phyloP scores from a whole-genome alignment of 1,284 basidiomycete genomes.

The Entoloma clypeatum region DNA sequence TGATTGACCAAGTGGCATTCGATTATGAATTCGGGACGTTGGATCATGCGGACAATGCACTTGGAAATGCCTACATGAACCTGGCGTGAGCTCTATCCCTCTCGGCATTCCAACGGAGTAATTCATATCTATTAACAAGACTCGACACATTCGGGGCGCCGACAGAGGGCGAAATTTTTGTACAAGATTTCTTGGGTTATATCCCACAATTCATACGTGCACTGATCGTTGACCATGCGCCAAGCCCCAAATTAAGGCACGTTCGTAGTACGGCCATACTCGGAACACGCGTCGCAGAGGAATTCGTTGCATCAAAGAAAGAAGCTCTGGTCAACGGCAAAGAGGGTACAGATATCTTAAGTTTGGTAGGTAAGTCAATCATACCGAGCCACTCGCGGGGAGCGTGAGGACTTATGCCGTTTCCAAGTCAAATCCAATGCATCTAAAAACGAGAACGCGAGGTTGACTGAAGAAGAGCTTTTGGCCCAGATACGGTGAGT shows the following conservation, averaged over 20 bases:
- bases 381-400: background rate
- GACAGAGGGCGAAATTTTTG: slow-evolving; percentile 23
- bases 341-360: slow-evolving; percentile 26
- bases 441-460: slow-evolving; percentile 39
- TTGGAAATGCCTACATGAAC: slow-evolving; percentile 31
- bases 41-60: slow-evolving; percentile 33
- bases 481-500: slow-evolving; percentile 50
- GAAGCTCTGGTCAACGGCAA: slow-evolving; percentile 26
- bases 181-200: slow-evolving; percentile 24
- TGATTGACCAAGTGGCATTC: slow-evolving; percentile 28
- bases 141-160: slow-evolving; percentile 24
- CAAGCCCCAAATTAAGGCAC: slow-evolving; percentile 34
- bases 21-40: slow-evolving; percentile 37
- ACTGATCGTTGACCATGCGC: slow-evolving; percentile 32
- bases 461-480: slow-evolving; percentile 49
- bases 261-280: slow-evolving; percentile 34
- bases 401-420: background rate
- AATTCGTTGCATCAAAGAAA: slow-evolving; percentile 39
- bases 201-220: slow-evolving; percentile 31
- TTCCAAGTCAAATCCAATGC: slow-evolving; percentile 50
- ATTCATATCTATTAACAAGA: slow-evolving; percentile 10
- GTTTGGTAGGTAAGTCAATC: slow-evolving; percentile 23
- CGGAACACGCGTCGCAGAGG: slow-evolving; percentile 38
- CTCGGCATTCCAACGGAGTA: background rate
- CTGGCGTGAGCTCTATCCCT: slow-evolving; percentile 28